A percentile compares a stretch with the other conserved stretches of the same genome.
Conservation (phyloP, 768 basidiomycete genomes). For the Leccinellum luteum region DNA sequence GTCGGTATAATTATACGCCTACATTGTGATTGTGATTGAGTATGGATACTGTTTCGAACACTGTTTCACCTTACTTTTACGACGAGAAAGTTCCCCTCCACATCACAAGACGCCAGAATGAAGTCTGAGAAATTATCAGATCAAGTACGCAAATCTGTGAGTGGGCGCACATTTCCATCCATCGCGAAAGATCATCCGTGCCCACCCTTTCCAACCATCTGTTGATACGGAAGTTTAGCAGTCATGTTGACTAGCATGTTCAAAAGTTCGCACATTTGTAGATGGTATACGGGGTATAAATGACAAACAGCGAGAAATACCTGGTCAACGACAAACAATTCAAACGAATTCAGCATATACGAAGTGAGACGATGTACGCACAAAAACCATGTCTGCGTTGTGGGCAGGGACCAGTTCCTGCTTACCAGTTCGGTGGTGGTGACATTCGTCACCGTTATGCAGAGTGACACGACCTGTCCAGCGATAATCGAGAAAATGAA, state of each 20-base stretch:
- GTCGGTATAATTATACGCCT: conserved; percentile 86
- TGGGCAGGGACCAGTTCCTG: conserved; percentile 70
- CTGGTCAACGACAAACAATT: conserved; percentile 34
- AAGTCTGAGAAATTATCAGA: conserved; percentile 48
- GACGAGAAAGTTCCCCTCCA: conserved; percentile 86
- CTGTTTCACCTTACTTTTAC: conserved; percentile 50
- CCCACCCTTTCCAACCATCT: conserved; percentile 89
- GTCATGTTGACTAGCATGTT: background rate
- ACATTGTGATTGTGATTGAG: conserved; percentile 3
- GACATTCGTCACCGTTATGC: conserved; percentile 87
- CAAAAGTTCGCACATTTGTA: conserved; percentile 62
- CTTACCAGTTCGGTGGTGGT: conserved; percentile 75
- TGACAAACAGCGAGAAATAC: conserved; percentile 70
- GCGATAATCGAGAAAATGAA: conserved; percentile 69
- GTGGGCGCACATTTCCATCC: conserved; percentile 79
- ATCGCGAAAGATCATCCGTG: conserved; percentile 63
- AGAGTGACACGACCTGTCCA: conserved; percentile 81
- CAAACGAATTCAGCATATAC: background rate
- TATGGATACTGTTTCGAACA: background rate
- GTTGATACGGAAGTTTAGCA: background rate
- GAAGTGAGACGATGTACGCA: conserved; percentile 35
- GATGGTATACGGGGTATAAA: conserved; percentile 88
- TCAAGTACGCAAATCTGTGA: background rate
- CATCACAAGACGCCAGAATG: conserved; percentile 75
- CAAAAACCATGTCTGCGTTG: conserved; percentile 85